Evolutionary conservation across 345 rosid species (phyloP).

Genomic region (Cardamine resedifolia): DNA sequence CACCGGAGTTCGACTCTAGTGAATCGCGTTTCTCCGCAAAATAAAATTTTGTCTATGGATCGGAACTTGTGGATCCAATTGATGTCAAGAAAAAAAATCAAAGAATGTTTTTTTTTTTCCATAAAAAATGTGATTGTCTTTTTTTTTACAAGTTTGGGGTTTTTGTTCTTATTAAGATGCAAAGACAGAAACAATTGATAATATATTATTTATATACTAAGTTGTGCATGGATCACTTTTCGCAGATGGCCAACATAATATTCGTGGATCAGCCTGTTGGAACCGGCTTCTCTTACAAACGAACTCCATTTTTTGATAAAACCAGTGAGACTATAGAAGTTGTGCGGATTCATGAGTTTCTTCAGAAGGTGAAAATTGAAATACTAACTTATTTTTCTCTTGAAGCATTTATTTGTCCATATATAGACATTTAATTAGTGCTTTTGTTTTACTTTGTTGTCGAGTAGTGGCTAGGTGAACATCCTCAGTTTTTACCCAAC

Average conservation of each 20-base stretch:
- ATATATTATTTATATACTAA: too few species aligned
- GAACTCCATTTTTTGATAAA: constrained; percentile 30
- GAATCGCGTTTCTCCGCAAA: too few species aligned
- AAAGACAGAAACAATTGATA: too few species aligned
- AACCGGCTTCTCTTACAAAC: constrained; percentile 65
- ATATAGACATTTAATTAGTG: too few species aligned
- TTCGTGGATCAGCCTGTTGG: constrained; percentile 70
- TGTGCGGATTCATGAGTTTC: constrained; percentile 45
- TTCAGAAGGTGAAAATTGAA: constrained; percentile 51
- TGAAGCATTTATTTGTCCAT: neutral
- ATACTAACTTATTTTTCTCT: too few species aligned
- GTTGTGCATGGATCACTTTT: constrained; percentile 41
- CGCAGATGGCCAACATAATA: constrained; percentile 54
- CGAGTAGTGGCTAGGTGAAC: constrained; percentile 56
- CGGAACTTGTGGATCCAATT: too few species aligned
- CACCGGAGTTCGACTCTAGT: too few species aligned
- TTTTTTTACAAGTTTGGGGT: too few species aligned
- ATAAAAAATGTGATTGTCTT: too few species aligned
- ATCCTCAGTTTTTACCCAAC: constrained; percentile 47
- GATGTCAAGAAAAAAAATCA: too few species aligned
- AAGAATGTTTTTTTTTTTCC: neutral
- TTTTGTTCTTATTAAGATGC: too few species aligned
- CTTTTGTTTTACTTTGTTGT: neutral
- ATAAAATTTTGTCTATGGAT: too few species aligned
- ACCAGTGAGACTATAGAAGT: constrained; percentile 44